Conservation (phyloP, 805 yeast genomes). For the Kazachstania martiniae region DNA sequence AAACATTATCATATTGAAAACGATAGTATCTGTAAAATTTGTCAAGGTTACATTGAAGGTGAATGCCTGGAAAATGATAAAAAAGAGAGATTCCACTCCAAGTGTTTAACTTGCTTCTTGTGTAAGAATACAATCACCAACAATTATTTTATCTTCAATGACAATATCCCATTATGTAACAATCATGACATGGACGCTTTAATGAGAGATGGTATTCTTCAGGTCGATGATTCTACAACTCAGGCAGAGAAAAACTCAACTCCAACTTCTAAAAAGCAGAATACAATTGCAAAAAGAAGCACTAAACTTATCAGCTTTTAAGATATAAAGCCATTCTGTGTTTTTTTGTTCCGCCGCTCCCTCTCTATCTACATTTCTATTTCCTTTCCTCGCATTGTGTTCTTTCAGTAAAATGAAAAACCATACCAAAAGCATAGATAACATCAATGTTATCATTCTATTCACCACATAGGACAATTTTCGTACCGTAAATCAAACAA, state of each 20-base stretch:
- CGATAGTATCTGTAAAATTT: constrained; percentile 60
- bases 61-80: constrained; percentile 73
- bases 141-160: constrained; percentile 38
- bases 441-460: too few relatives aligned
- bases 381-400: too few relatives aligned
- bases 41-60: constrained; percentile 78
- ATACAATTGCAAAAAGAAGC: constrained; percentile 18
- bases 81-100: constrained; percentile 60
- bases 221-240: background rate
- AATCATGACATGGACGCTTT: constrained; percentile 21
- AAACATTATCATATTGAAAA: constrained; percentile 65
- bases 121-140: constrained; percentile 42
- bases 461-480: too few relatives aligned
- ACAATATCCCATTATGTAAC: constrained; percentile 19
- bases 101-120: constrained; percentile 57
- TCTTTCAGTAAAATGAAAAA: too few relatives aligned
- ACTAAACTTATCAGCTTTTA: constrained; percentile 19
- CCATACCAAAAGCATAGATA: too few relatives aligned
- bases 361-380: too few relatives aligned
- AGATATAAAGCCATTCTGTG: background rate
- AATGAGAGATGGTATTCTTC: background rate
- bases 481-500: too few relatives aligned
- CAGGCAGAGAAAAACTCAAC: too few relatives aligned
- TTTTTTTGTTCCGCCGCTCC: too few relatives aligned
- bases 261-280: constrained; percentile 2